Evolutionary conservation across 768 basidiomycete species (phyloP), one percentile per base, ranked within the genome.

Genomic region (Boletus vermiculosoides): DNA sequence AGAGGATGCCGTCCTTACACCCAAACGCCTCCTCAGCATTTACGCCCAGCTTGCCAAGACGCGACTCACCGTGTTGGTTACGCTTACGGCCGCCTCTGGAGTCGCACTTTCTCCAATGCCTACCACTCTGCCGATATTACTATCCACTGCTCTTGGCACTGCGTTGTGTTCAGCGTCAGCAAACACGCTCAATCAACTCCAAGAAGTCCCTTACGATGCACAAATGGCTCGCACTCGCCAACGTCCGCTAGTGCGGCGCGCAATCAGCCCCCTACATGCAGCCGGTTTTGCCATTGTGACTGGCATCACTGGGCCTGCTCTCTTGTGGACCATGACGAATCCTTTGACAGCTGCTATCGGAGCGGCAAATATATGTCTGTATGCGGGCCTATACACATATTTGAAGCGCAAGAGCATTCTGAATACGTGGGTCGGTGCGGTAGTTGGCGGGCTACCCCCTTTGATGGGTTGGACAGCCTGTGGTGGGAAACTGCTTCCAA

Each of bases 381-480:
- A 99, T 71, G 90, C 94, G 0, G 93, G 90, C 0, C 72, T 88
- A 31, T 99, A 99, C 74, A 99, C 97, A 0, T 90, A 87, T 77
- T 78, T 94, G 76, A 98, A 99, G 71, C 82, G 97, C 18, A 86
- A 83, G 64, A 84, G 81, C 56, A 77, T 89, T 6, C 77, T 77
- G 61, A 99, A 97, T 70, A 99, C 96, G 2, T 98, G 95, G 96
- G 84, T 95, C 18, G 96, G 96, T 11, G 81, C 93, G 0, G 78
- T 98, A 22, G 96, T 99, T 4, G 97, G 97, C 33, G 94, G 80
- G 1, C 78, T 98, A 5, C 97, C 97, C 7, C 94, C 96, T 2
- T 74, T 99, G 50, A 98, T 99, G 90, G 97, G 97, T 41, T 99
- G 97, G 97, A 87, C 96, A 8, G 97, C 97, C 1, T 92, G 90